These are phyloP conservation scores for Fusarium oxysporum DNA, from an alignment of 2,329 filamentous ascomycete genomes.

Conservation along the genomic window DNA sequence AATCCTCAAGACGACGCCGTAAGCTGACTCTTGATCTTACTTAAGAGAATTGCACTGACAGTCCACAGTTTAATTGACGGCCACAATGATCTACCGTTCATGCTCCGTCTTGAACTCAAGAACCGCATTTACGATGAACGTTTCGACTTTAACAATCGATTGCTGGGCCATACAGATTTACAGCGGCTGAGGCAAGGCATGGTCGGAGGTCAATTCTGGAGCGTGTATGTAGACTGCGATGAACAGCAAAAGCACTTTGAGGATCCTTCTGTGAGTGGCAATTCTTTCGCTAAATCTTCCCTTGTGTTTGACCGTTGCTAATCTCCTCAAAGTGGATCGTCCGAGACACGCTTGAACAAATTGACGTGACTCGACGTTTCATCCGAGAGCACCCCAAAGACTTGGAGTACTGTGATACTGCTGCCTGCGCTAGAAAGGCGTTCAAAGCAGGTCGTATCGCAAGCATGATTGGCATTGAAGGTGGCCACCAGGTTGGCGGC, in stretches of 20 bases:
- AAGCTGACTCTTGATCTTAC: not conserved
- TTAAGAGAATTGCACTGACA: not conserved
- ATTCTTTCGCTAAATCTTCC: not conserved
- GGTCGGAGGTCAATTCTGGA: conserved; percentile 50
- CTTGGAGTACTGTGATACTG: conserved; percentile 44
- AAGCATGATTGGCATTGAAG: conserved; percentile 54
- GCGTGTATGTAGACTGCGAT: conserved; percentile 45
- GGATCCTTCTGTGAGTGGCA: conserved; percentile 37
- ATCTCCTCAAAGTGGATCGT: conserved; percentile 24
- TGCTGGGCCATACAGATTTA: conserved; percentile 46
- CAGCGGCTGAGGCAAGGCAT: conserved; percentile 44
- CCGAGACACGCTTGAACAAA: conserved; percentile 46
- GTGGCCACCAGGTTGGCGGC: conserved; percentile 51
- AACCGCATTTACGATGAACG: conserved; percentile 40
- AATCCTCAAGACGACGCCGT: conserved; percentile 28
- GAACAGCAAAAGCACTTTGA: conserved; percentile 40
- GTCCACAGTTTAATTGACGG: conserved; percentile 45
- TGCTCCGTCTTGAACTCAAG: conserved; percentile 47
- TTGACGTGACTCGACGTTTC: conserved; percentile 49
- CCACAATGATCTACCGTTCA: conserved; percentile 48
- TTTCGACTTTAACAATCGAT: conserved; percentile 27
- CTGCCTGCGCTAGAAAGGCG: conserved; percentile 43
- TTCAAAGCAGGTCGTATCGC: conserved; percentile 50
- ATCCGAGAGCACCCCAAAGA: conserved; percentile 42
- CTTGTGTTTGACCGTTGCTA: not conserved